Evolutionary conservation across 306 rosid species (phyloP), one percentile per base, ranked within the genome.

Genomic region (Crataegus laevigata): DNA sequence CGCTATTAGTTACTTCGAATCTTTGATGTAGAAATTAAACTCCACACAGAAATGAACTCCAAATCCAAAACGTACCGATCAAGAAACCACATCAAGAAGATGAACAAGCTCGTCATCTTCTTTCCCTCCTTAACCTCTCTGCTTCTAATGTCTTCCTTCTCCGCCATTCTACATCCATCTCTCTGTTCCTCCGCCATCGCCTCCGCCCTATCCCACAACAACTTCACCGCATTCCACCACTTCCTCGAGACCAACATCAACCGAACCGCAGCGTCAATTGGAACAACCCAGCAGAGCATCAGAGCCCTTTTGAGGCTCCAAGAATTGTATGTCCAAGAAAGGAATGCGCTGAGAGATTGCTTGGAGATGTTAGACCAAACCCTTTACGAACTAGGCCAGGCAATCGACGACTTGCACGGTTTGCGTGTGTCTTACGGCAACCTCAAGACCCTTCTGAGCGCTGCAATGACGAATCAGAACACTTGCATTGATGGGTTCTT

Each of bases 291-390:
- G 38, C 8, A 52, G 63, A 29, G 45, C 13, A 70, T 70, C 9
- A 52, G 30, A 24, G 26, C 3, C n/a, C 69, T 66, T n/a, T 21
- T 34, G 28, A 34, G 9, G 15, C 60, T n/a, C 60, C 74, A 51
- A 51, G 47, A 9, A 17, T 51, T 70, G 74, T 50, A 30, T 22
- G 19, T 67, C 17, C 54, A 38, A 25, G 71, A n/a, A 42, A 67
- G 22, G 32, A 67, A 67, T 22, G 54, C 71, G 55, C 71, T 67
- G 29, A 42, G 24, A 67, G 71, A 67, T 67, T 40, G 71, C 34
- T 5, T 19, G 52, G 71, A 67, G 71, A 67, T 67, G 52, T 67
- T 67, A 11, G 71, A 67, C 26, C 71, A 67, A 38, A 67, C 71
- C 29, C 69, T 66, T 34, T 66, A 66, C 11, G 69, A 67, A 40